A percentile compares a stretch with the other conserved stretches of the same genome.
phyloP scores from a whole-genome alignment of 495 filamentous ascomycete species.

The Penicillium arizonense region DNA sequence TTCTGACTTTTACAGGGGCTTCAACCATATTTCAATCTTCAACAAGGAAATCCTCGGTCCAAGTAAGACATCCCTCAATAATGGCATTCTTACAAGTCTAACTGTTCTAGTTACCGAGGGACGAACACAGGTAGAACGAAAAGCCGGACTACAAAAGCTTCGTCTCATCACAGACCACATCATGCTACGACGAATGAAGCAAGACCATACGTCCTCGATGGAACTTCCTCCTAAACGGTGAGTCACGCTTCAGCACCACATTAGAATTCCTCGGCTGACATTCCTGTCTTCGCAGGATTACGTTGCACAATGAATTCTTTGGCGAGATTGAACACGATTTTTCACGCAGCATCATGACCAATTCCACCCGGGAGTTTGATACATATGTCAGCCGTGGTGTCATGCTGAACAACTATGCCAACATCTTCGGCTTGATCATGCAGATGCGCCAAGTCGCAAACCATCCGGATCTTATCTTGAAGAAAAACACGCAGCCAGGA shows the following conservation, averaged over 20 bases:
- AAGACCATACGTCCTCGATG: slow-evolving; percentile 87
- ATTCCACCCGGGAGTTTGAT: slow-evolving; percentile 81
- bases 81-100: too few relatives aligned
- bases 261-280: not conserved
- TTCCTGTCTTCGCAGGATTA: slow-evolving; percentile 42
- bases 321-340: slow-evolving; percentile 94
- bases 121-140: slow-evolving; percentile 48
- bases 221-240: slow-evolving; percentile 89
- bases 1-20: slow-evolving; percentile 51
- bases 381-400: slow-evolving; percentile 94
- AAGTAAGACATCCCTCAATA: slow-evolving; percentile 32
- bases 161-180: slow-evolving; percentile 83
- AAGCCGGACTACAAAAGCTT: slow-evolving; percentile 73
- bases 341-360: slow-evolving; percentile 92
- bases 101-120: slow-evolving; percentile 45
- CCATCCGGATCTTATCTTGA: slow-evolving; percentile 90
- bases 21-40: slow-evolving; percentile 91
- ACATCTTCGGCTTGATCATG: slow-evolving; percentile 83
- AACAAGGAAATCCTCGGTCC: slow-evolving; percentile 94
- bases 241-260: not conserved
- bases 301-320: slow-evolving; percentile 91
- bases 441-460: slow-evolving; percentile 97
- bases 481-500: slow-evolving; percentile 78
- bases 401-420: slow-evolving; percentile 92
- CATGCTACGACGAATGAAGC: slow-evolving; percentile 92